Conservation (phyloP, 495 filamentous ascomycete genomes). For the Penicillium chermesinum region DNA sequence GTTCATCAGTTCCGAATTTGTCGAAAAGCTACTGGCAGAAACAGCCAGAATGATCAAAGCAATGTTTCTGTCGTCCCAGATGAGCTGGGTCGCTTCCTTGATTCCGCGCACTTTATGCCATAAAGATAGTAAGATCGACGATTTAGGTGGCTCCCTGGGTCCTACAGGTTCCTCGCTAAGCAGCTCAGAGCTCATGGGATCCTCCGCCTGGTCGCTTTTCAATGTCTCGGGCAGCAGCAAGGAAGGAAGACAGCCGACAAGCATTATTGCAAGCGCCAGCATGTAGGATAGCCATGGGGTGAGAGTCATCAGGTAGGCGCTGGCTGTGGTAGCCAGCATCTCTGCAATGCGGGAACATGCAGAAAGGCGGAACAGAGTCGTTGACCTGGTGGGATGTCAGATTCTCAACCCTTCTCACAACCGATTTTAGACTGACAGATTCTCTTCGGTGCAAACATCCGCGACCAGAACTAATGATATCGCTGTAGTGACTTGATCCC, state of each 20-base stretch:
- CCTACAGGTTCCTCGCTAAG: background rate
- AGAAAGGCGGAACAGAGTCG: constrained; percentile 22
- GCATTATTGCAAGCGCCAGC: constrained; percentile 20
- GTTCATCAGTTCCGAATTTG: constrained; percentile 25
- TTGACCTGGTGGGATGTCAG: constrained; percentile 15
- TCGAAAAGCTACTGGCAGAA: constrained; percentile 19
- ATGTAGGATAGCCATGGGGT: constrained; percentile 24
- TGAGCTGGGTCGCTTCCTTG: constrained; percentile 22
- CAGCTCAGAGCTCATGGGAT: background rate
- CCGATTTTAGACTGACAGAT: constrained; percentile 21
- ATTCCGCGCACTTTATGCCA: constrained; percentile 19
- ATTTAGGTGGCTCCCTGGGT: background rate
- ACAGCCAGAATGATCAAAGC: constrained; percentile 26
- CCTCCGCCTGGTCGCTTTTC: constrained; percentile 17
- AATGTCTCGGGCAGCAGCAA: constrained; percentile 46
- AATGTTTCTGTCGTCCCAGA: constrained; percentile 28
- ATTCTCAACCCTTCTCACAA: background rate
- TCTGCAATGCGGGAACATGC: constrained; percentile 21
- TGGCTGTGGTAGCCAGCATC: constrained; percentile 28
- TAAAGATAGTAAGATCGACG: background rate
- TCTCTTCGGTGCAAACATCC: constrained; percentile 29
- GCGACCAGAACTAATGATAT: constrained; percentile 28
- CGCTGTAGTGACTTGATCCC: constrained; percentile 18
- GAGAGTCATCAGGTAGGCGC: constrained; percentile 28
- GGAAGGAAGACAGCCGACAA: constrained; percentile 23